Conservation (phyloP, 441 rosid genomes). For the Syzygium malaccense region DNA sequence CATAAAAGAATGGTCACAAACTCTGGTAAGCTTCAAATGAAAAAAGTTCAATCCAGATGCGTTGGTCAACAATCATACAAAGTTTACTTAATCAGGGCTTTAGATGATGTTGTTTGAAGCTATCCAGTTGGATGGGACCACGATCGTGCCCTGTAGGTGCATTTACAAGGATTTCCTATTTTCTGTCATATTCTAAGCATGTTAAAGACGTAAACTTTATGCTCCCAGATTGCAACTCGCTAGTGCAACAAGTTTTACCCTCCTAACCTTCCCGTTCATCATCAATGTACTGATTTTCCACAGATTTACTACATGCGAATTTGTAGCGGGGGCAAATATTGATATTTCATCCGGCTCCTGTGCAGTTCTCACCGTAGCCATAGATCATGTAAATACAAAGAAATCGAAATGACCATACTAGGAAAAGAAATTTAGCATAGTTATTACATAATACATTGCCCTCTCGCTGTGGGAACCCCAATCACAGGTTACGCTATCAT, state of each 20-base stretch:
- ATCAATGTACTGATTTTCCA: neutral
- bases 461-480: neutral
- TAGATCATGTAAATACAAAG: neutral
- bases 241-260: neutral
- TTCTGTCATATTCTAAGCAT: neutral
- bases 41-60: neutral
- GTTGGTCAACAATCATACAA: neutral
- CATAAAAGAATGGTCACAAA: neutral
- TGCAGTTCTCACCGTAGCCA: neutral
- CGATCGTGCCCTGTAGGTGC: neutral
- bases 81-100: neutral
- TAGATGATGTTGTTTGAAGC: neutral
- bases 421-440: neutral
- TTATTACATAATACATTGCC: neutral
- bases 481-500: neutral
- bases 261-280: neutral
- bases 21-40: neutral
- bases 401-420: neutral
- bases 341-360: neutral
- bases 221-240: neutral
- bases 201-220: neutral
- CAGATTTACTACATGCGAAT: neutral
- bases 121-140: neutral
- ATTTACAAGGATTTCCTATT: neutral
- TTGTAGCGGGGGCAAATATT: neutral